These are phyloP conservation scores for Circinella umbellata DNA, from an alignment of 371 early-diverging fungal genomes.

Conservation along the genomic window DNA sequence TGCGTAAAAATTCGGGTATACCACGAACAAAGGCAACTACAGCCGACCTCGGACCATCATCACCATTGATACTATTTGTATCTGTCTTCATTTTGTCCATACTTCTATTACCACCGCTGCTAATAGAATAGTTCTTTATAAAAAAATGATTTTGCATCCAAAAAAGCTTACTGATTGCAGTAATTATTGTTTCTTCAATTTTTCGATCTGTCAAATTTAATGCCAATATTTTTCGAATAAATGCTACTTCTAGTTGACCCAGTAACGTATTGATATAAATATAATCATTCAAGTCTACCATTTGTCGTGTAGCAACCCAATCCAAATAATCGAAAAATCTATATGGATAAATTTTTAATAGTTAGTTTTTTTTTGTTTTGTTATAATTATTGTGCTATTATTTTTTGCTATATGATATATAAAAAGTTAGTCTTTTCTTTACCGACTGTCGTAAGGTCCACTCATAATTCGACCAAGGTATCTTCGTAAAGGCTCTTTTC, in stretches of 20 bases:
- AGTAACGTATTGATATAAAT: constrained; percentile 80
- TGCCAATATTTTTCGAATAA: constrained; percentile 63
- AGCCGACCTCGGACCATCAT: constrained; percentile 10
- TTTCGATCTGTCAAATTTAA: constrained; percentile 47
- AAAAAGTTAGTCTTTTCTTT: not conserved
- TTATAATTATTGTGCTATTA: not conserved
- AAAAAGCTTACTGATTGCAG: constrained; percentile 80
- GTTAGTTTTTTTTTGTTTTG: not conserved
- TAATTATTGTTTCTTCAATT: constrained; percentile 43
- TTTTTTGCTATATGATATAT: not conserved
- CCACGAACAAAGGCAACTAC: constrained; percentile 9
- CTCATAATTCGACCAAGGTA: constrained; percentile 76
- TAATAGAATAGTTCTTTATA: constrained; percentile 63
- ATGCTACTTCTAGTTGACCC: constrained; percentile 65
- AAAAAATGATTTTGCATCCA: constrained; percentile 90
- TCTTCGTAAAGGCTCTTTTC: constrained; percentile 74
- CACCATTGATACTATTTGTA: too few species aligned
- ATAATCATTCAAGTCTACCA: constrained; percentile 64
- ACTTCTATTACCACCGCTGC: not conserved
- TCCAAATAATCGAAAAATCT: constrained; percentile 73
- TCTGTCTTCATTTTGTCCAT: constrained; percentile 17
- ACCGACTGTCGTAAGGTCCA: constrained; percentile 69
- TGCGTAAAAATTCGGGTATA: constrained; percentile 6
- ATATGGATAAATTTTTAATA: not conserved
- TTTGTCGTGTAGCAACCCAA: constrained; percentile 68